phyloP scores from a whole-genome alignment of 1,139 yeast species.

The Candida sojae region DNA sequence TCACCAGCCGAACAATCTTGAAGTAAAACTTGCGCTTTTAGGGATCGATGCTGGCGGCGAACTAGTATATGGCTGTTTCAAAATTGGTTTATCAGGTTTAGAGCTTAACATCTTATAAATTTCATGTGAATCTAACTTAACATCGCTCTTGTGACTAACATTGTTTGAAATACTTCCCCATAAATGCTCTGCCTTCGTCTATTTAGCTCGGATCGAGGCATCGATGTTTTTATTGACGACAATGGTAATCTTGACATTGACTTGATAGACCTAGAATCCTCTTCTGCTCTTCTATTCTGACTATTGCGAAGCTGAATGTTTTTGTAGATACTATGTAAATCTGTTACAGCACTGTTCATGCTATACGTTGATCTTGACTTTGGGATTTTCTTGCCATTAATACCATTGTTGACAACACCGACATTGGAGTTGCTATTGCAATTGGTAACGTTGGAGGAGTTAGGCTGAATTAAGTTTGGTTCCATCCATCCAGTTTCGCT shows the following conservation, averaged over 20 bases:
- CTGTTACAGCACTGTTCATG: constrained; percentile 18
- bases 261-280: constrained; percentile 17
- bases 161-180: neutral
- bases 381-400: constrained; percentile 12
- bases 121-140: constrained; percentile 22
- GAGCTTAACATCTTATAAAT: constrained; percentile 24
- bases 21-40: constrained; percentile 18
- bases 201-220: constrained; percentile 9
- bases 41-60: neutral
- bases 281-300: constrained; percentile 12
- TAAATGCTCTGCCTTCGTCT: constrained; percentile 9
- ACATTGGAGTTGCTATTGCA: neutral
- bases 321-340: constrained; percentile 1
- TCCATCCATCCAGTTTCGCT: constrained; percentile 51
- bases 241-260: constrained; percentile 22
- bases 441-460: neutral
- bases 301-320: constrained; percentile 1
- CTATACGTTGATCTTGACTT: constrained; percentile 34
- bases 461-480: constrained; percentile 21
- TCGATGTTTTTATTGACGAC: constrained; percentile 7
- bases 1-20: constrained; percentile 41
- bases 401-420: neutral
- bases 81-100: constrained; percentile 9
- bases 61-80: constrained; percentile 4
- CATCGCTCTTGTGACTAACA: constrained; percentile 5